phyloP scores from a whole-genome alignment of 148 eudicot genomes.

The Chenopodium suecicum region DNA sequence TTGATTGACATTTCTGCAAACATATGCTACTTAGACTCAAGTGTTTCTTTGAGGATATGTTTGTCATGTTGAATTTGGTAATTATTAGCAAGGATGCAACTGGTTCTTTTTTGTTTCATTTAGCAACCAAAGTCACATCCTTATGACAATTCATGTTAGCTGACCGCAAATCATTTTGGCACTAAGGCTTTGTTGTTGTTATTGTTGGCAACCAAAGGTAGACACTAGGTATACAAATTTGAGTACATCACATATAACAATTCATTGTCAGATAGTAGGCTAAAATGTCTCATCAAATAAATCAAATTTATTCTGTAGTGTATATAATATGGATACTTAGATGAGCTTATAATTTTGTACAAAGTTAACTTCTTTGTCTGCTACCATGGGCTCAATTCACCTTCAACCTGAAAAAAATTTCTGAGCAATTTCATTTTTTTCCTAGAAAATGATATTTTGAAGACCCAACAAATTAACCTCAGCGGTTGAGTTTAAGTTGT shows the following conservation, averaged over 20 bases:
- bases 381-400: neutral
- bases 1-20: neutral
- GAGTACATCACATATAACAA: neutral
- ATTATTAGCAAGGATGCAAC: neutral
- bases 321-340: neutral
- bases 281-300: neutral
- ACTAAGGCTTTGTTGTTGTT: no score
- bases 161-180: no score
- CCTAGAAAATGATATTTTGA: neutral
- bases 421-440: neutral
- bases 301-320: neutral
- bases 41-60: neutral
- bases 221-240: neutral
- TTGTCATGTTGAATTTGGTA: neutral
- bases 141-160: no score
- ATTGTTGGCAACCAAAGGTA: neutral
- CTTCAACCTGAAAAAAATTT: neutral
- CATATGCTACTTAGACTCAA: neutral
- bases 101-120: slow-evolving; percentile 3
- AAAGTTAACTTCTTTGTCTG: neutral
- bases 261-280: neutral
- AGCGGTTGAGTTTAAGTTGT: neutral
- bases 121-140: no score
- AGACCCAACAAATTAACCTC: neutral
- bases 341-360: neutral